phyloP scores from a whole-genome alignment of 164 flowering plant genomes.

The Umbellularia californica region DNA sequence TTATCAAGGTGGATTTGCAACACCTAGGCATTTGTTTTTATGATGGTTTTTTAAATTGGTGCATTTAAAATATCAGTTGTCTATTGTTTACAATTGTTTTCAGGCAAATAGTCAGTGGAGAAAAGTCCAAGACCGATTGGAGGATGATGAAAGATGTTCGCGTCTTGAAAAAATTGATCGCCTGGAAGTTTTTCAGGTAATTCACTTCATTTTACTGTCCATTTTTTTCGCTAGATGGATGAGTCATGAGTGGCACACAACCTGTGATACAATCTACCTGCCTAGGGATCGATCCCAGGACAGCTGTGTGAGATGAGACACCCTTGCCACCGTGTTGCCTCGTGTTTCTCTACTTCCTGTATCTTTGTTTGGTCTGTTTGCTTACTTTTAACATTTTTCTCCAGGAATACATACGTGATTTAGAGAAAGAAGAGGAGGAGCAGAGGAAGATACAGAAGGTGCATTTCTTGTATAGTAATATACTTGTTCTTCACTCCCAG shows the following conservation, averaged over 20 bases:
- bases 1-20: slow-evolving; percentile 52
- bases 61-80: not conserved
- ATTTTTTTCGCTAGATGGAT: not conserved
- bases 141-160: slow-evolving; percentile 87
- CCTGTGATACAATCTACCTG: not conserved
- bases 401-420: slow-evolving; percentile 82
- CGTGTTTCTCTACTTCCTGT: not conserved
- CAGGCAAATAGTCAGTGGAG: slow-evolving; percentile 93
- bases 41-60: not conserved
- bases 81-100: not conserved
- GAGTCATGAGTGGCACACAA: not conserved
- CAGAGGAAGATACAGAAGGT: slow-evolving; percentile 90
- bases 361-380: slow-evolving; percentile 1
- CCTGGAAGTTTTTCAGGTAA: slow-evolving; percentile 76
- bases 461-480: not conserved
- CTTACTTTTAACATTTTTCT: slow-evolving; percentile 18
- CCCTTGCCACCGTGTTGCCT: not conserved
- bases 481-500: not conserved
- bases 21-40: not conserved
- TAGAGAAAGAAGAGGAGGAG: slow-evolving; percentile 96
- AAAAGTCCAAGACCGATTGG: slow-evolving; percentile 84
- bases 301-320: not conserved
- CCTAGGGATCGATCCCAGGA: not conserved
- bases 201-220: slow-evolving; percentile 1
- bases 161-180: slow-evolving; percentile 92